Evolutionary conservation across 306 rosid genomes (phyloP), one percentile per base, ranked within the genome.

Genomic region (Medicago lupulina): DNA sequence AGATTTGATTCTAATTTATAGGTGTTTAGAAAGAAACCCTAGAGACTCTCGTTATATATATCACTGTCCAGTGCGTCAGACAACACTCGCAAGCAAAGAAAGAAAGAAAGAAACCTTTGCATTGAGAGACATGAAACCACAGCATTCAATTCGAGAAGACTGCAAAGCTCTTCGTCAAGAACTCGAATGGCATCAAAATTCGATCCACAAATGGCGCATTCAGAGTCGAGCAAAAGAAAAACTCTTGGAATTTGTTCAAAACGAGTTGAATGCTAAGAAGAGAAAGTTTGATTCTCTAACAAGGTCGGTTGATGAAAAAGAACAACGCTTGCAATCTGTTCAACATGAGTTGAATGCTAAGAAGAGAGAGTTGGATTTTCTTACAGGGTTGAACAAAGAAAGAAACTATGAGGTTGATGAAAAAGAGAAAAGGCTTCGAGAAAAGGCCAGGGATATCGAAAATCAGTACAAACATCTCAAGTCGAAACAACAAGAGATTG

Each of bases 331-430:
- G 10, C 71, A 15, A 44, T 23, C 10, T 4, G 15, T 88, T 39
- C 44, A 70, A 41, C 46, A 15, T 7, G 49, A 40, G 62, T 80
- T 21, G 75, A 47, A 43, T 39, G n/a, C 39, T 11, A 66, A 49
- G 7, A 81, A 51, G 16, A 79, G 43, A 31, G 76, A 74, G 13
- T 17, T 47, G 14, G 73, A 57, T 66, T 61, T 58, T 21, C 7
- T 76, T 11, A 49, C 68, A 21, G 41, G n/a, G n/a, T 50, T 54
- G 36, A 31, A 3, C 36, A 31, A 12, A 54, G 80, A 82, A 49
- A 70, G 47, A 57, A 3, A 16, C 16, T 19, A 25, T 13, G 87
- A 83, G 46, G 67, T 87, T 38, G 81, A 81, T 64, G 39, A 17
- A 55, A 80, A 67, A 14, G 77, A 50, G 39, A 60, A 49, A 67